Base-by-base conservation (phyloP, 2,329 filamentous ascomycete genomes). In the Aspergillus sp. region DNA sequence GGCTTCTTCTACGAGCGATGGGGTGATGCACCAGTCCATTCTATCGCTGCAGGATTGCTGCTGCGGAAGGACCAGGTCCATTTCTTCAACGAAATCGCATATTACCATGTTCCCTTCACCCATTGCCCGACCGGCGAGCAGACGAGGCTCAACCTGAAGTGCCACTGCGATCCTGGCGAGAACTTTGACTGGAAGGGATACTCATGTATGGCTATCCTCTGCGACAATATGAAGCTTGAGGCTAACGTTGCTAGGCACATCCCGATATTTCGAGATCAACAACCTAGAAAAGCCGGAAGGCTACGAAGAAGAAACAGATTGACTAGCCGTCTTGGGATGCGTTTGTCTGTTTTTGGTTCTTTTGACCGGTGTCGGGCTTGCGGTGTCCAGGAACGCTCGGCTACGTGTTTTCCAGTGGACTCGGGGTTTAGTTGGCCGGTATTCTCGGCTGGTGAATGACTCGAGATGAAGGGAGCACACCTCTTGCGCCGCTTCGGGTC, bases 111-210 rank as follows among this genome's bases (percentile, higher is more conserved):
- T 15, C 91, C 91, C 14, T 98, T 98, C 60, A 96, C 88, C 4
- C 91, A 98, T 64, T 98, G 91, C 63, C 91, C 91, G 2, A 94
- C 86, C 1, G 83, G 82, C 34, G 86, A 96, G 64, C 74, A 94
- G 64, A 77, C 74, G 33, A 78, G 88, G 44, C 61, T 88, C 34
- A 81, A 94, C 45, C 76, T 89, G 46, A 88, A 84, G 58, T 98
- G 91, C 63, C 82, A 88, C 62, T 98, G 91, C 67, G 86, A 98
- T 55, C 89, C 91, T 5, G 80, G 81, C 53, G 84, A 96, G 39
- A 98, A 98, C 69, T 98, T 98, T 70, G 91, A 98, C 64, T 98
- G 93, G 93, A 95, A 94, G 64, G 83, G 84, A 32, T 96, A 95
- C 60, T 94, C 86, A 58, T 96, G 88, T 93, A 75, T 69, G 84